A percentile compares a stretch with the other conserved stretches of the same genome.
These are phyloP conservation scores for Yarrowia sp. DNA, from an alignment of 805 yeast species.

Conservation along the genomic window DNA sequence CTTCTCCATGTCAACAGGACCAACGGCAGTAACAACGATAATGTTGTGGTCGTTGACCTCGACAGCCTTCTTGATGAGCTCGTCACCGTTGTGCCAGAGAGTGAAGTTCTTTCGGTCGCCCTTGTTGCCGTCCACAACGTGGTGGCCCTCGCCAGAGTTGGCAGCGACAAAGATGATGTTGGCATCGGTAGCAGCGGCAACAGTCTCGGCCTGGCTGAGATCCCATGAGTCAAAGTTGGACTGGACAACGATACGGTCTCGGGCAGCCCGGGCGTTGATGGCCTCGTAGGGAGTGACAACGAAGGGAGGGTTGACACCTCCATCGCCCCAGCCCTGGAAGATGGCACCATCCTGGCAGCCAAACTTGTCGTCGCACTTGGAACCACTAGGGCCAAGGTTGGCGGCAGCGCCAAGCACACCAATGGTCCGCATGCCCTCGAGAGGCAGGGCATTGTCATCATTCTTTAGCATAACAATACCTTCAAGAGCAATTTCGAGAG, in stretches of 20 bases:
- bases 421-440: slow-evolving; percentile 45
- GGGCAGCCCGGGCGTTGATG: slow-evolving; percentile 48
- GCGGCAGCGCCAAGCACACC: slow-evolving; percentile 43
- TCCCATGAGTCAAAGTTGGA: slow-evolving; percentile 15
- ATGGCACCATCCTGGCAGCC: slow-evolving; percentile 53
- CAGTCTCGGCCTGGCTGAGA: slow-evolving; percentile 4
- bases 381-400: slow-evolving; percentile 50
- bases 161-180: slow-evolving; percentile 56
- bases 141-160: slow-evolving; percentile 58
- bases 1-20: slow-evolving; percentile 57
- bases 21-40: slow-evolving; percentile 58
- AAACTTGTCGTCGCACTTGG: slow-evolving; percentile 52
- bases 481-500: slow-evolving; percentile 55
- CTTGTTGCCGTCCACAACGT: slow-evolving; percentile 55
- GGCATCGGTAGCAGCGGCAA: slow-evolving; percentile 42
- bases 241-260: slow-evolving; percentile 27
- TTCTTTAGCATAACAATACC: slow-evolving; percentile 55
- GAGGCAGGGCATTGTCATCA: slow-evolving; percentile 52
- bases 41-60: slow-evolving; percentile 53
- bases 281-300: slow-evolving; percentile 61
- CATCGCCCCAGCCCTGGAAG: slow-evolving; percentile 66
- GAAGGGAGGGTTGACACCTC: slow-evolving; percentile 55
- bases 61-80: slow-evolving; percentile 50
- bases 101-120: slow-evolving; percentile 58
- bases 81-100: slow-evolving; percentile 59